Evolutionary conservation across 805 yeast species (phyloP), one percentile per base, ranked within the genome.

Genomic region (Saccharomycopsis sp.): DNA sequence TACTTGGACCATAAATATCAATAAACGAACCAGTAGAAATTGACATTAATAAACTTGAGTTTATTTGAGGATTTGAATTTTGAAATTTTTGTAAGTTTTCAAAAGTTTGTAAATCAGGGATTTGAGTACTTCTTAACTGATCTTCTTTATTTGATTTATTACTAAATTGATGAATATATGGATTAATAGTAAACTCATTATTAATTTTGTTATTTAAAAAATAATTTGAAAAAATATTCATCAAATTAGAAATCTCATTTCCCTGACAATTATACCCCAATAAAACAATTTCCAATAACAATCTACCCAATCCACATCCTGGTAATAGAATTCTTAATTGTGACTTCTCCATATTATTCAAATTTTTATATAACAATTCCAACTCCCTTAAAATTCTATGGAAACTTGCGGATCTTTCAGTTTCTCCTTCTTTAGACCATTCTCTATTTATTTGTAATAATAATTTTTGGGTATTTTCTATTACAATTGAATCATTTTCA

Each of bases 21-120:
- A 68, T 66, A 53, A 82, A 82, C 0, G 83, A 76, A 0, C 92
- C 92, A 0, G 86, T 76, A 1, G 76, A 69, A 70, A 81, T 79
- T 0, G 83, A 72, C 81, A 82, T 73, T 34, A 74, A 55, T 5
- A 74, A 75, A 12, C 54, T 62, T 27, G 66, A 66, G 0, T 67
- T 66, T 2, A 72, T 62, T 0, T 48, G 40, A 0, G 74, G 73
- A 36, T 64, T 51, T 10, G 56, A 46, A 1, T 39, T 39, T 21
- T 60, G 58, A 8, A 67, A 39, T 5, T 50, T 46, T 15, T 51
- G 49, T 3, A 66, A 54, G 13, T 66, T 60, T 15, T 60, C 60
- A 3, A 59, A 49, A 1, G 78, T 72, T 34, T 63, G 62, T 28
- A 62, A 57, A 49, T 77, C 80, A 0, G 84, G 84, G 10, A 78